phyloP scores from a whole-genome alignment of 768 basidiomycete genomes.

The Russula ochroleuca region DNA sequence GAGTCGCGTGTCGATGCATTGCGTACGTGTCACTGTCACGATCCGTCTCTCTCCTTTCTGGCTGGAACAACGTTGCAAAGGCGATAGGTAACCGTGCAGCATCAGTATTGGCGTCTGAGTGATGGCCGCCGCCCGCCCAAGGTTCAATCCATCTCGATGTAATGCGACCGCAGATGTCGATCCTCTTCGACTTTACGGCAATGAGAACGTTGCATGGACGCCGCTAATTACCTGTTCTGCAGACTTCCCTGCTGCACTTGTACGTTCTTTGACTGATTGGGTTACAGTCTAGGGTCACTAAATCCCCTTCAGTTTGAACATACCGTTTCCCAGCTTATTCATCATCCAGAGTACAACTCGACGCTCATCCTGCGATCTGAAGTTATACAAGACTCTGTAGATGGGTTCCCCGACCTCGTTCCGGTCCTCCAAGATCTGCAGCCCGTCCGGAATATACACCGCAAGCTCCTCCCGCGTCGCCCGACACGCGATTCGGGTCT shows the following conservation, averaged over 20 bases:
- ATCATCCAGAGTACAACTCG: constrained; percentile 92
- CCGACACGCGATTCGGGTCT: constrained; percentile 70
- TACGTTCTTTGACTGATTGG: constrained; percentile 23
- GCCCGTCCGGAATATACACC: constrained; percentile 52
- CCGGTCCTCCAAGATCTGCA: constrained; percentile 40
- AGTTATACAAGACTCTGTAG: constrained; percentile 42
- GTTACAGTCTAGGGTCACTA: not conserved
- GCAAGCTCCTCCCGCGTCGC: constrained; percentile 70
- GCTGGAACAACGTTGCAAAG: too few relatives aligned
- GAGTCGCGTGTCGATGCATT: too few relatives aligned
- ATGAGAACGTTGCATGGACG: constrained; percentile 26
- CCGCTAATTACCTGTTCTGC: constrained; percentile 35
- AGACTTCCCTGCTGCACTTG: constrained; percentile 34
- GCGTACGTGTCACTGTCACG: too few relatives aligned
- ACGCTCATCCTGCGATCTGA: constrained; percentile 87
- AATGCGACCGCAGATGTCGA: not conserved
- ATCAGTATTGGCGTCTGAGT: too few relatives aligned
- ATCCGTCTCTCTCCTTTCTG: too few relatives aligned
- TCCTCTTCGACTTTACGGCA: not conserved
- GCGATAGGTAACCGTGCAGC: too few relatives aligned
- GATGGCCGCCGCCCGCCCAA: constrained; percentile 14
- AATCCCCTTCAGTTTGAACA: constrained; percentile 57
- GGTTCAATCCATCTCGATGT: constrained; percentile 15
- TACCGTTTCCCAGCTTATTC: constrained; percentile 66
- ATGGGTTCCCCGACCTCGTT: constrained; percentile 30